These are phyloP conservation scores for Clonostachys solani DNA, from an alignment of 2,329 filamentous ascomycete genomes.

Conservation along the genomic window DNA sequence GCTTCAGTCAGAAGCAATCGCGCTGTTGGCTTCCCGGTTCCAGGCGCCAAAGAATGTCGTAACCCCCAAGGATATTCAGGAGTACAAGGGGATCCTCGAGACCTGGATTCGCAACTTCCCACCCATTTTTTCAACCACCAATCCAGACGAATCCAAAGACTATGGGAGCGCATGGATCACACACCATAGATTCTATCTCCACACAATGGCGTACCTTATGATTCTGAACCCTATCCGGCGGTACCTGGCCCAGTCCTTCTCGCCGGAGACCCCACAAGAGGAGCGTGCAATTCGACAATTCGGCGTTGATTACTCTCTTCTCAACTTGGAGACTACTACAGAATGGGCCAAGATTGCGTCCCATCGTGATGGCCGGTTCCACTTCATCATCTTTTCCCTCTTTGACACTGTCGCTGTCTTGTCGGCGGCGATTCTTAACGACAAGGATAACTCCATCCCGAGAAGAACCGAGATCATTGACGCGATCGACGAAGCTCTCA, in stretches of 20 bases:
- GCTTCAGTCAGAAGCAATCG: constrained; percentile 26
- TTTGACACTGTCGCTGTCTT: constrained; percentile 46
- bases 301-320: constrained; percentile 36
- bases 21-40: constrained; percentile 20
- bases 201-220: constrained; percentile 37
- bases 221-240: constrained; percentile 40
- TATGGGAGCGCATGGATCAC: constrained; percentile 30
- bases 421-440: constrained; percentile 45
- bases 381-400: constrained; percentile 44
- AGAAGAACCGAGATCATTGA: constrained; percentile 30
- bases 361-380: constrained; percentile 41
- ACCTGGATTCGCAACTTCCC: constrained; percentile 36
- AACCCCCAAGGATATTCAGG: constrained; percentile 18
- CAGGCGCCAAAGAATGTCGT: constrained; percentile 19
- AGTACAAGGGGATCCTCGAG: constrained; percentile 27
- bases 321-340: constrained; percentile 30
- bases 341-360: constrained; percentile 35
- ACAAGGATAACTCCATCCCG: constrained; percentile 28
- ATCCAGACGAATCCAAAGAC: constrained; percentile 35
- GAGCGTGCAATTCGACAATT: constrained; percentile 27
- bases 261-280: constrained; percentile 14
- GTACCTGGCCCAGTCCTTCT: constrained; percentile 32
- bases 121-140: constrained; percentile 26
- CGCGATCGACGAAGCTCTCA: constrained; percentile 26
- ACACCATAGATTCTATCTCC: constrained; percentile 40